A percentile compares a stretch with the other conserved stretches of the same genome.
These are phyloP conservation scores for Tanacetum coccineum DNA, from an alignment of 129 eudicot genomes.

Conservation along the genomic window DNA sequence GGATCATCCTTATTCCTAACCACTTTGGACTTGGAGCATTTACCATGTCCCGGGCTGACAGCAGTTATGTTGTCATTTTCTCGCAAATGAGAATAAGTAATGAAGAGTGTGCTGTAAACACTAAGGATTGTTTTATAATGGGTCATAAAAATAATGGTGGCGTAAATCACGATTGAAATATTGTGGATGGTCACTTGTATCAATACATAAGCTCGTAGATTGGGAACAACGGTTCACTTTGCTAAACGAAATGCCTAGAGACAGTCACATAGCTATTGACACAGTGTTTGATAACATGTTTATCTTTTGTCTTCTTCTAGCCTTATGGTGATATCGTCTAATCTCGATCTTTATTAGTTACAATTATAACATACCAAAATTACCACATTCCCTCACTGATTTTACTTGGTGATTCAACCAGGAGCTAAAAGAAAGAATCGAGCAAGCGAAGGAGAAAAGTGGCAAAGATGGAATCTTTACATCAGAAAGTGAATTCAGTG, in stretches of 20 bases:
- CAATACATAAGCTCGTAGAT: not conserved
- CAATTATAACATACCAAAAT: not conserved
- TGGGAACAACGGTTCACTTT: not conserved
- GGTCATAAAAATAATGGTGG: too few relatives aligned
- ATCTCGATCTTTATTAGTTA: not conserved
- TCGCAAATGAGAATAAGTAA: too few relatives aligned
- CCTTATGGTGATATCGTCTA: not conserved
- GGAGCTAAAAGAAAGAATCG: slow-evolving; percentile 74
- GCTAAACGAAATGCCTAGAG: not conserved
- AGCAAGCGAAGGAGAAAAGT: slow-evolving; percentile 47
- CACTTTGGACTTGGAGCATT: too few relatives aligned
- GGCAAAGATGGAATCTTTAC: slow-evolving; percentile 49
- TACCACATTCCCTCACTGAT: slow-evolving; percentile 4
- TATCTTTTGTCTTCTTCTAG: not conserved
- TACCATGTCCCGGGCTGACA: too few relatives aligned
- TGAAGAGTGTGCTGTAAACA: too few relatives aligned
- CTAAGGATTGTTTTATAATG: too few relatives aligned
- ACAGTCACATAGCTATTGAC: not conserved
- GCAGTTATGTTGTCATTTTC: too few relatives aligned
- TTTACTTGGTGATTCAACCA: slow-evolving; percentile 22
- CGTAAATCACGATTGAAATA: too few relatives aligned
- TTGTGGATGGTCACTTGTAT: too few relatives aligned
- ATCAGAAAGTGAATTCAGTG: slow-evolving; percentile 55
- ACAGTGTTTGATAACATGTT: not conserved
- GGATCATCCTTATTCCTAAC: too few relatives aligned